Percentiles rank a stretch among this genome's conserved stretches.
Conservation (phyloP, 148 eudicot genomes). For the Fallopia convolvulus region DNA sequence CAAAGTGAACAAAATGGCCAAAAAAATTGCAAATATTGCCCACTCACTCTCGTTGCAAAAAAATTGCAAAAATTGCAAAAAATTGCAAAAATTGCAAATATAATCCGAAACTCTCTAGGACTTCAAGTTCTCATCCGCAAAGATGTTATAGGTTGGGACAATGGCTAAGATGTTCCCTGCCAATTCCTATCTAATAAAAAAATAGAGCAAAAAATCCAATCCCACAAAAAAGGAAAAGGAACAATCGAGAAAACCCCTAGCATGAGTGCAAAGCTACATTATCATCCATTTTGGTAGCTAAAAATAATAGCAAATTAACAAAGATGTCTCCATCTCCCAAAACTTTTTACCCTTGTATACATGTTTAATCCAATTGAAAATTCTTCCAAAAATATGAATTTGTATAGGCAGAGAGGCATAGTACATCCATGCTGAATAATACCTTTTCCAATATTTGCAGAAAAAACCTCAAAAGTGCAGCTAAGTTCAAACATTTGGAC, state of each 20-base stretch:
- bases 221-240: background rate
- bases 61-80: too few species aligned
- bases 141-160: too few species aligned
- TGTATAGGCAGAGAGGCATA: background rate
- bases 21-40: too few species aligned
- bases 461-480: background rate
- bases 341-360: background rate
- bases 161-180: too few species aligned
- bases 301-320: background rate
- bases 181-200: too few species aligned
- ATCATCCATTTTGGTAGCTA: background rate
- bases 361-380: background rate
- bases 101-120: too few species aligned
- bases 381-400: background rate
- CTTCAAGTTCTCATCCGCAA: too few species aligned
- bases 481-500: background rate
- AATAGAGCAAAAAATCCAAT: background rate
- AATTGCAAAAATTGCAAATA: too few species aligned
- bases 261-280: background rate
- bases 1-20: too few species aligned
- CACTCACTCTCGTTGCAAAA: too few species aligned
- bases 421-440: background rate
- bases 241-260: background rate
- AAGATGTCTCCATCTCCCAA: background rate
- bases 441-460: background rate